Percentiles rank a stretch among this genome's conserved stretches.
Evolutionary conservation across 257 asterid genomes (phyloP).

Genomic region (Pogostemon cablin): DNA sequence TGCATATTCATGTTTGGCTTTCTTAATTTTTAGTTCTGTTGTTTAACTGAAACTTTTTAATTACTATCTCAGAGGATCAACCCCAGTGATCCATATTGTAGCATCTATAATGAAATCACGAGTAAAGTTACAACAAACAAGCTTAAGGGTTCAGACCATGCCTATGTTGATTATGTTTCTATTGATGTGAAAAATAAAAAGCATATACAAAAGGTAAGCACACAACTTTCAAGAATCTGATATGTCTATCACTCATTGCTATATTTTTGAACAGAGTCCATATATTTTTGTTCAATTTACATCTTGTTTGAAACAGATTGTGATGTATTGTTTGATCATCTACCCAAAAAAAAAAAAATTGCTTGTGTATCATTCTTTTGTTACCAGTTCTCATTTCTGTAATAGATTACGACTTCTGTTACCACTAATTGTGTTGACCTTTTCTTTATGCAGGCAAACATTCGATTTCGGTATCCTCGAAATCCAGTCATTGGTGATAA

Average conservation of each 20-base stretch:
- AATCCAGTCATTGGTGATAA: conserved; percentile 96
- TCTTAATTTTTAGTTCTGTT: not conserved
- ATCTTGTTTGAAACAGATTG: conserved; percentile 10
- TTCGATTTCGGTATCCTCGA: conserved; percentile 83
- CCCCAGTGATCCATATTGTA: conserved; percentile 71
- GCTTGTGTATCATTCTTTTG: not conserved
- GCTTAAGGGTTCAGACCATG: conserved; percentile 82
- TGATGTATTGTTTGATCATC: not conserved
- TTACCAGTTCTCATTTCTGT: not conserved
- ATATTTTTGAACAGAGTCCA: not conserved
- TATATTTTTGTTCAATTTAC: not conserved
- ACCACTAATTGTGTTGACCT: conserved; percentile 9
- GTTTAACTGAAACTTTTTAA: conserved; percentile 21
- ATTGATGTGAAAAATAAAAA: conserved; percentile 71
- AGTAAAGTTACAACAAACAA: conserved; percentile 43
- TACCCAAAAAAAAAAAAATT: not conserved
- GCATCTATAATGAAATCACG: conserved; percentile 61
- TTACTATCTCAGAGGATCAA: conserved; percentile 61
- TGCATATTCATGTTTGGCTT: not conserved
- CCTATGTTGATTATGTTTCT: conserved; percentile 78
- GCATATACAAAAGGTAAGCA: conserved; percentile 73
- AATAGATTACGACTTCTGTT: not conserved
- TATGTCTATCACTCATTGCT: not conserved
- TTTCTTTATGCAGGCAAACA: conserved; percentile 66
- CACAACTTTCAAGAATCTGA: conserved; percentile 6